phyloP scores from a whole-genome alignment of 1,139 yeast genomes.

The Lodderomyces parapsilosis region DNA sequence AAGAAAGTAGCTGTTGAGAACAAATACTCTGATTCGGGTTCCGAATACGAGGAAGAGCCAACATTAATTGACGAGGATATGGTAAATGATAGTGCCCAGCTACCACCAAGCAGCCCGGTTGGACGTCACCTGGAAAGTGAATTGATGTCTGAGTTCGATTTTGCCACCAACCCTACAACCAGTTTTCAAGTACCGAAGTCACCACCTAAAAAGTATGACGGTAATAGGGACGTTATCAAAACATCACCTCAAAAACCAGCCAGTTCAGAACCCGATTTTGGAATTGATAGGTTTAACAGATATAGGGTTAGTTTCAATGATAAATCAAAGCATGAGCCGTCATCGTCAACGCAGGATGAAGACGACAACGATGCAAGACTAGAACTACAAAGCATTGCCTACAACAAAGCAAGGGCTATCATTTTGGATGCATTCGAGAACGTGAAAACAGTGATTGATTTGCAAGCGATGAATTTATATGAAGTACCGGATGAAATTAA shows the following conservation, averaged over 20 bases:
- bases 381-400: conserved; percentile 14
- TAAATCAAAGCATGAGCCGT: conserved; percentile 25
- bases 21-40: neutral
- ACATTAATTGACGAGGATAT: conserved; percentile 21
- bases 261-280: conserved; percentile 48
- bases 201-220: conserved; percentile 16
- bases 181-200: conserved; percentile 28
- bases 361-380: conserved; percentile 10
- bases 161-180: conserved; percentile 20
- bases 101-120: conserved; percentile 35
- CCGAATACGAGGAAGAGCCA: conserved; percentile 11
- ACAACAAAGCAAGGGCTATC: conserved; percentile 29
- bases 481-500: conserved; percentile 46
- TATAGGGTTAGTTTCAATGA: conserved; percentile 28
- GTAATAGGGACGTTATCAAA: conserved; percentile 2
- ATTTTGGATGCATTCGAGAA: conserved; percentile 44
- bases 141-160: conserved; percentile 29
- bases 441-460: conserved; percentile 30
- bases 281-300: conserved; percentile 45
- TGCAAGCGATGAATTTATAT: conserved; percentile 36
- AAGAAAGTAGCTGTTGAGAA: conserved; percentile 31
- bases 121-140: conserved; percentile 11
- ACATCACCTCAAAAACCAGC: conserved; percentile 13
- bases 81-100: conserved; percentile 11
- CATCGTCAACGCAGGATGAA: conserved; percentile 14